Evolutionary conservation across 805 yeast genomes (phyloP), one percentile per base, ranked within the genome.

Genomic region (Cyberlindnera sargentensis): DNA sequence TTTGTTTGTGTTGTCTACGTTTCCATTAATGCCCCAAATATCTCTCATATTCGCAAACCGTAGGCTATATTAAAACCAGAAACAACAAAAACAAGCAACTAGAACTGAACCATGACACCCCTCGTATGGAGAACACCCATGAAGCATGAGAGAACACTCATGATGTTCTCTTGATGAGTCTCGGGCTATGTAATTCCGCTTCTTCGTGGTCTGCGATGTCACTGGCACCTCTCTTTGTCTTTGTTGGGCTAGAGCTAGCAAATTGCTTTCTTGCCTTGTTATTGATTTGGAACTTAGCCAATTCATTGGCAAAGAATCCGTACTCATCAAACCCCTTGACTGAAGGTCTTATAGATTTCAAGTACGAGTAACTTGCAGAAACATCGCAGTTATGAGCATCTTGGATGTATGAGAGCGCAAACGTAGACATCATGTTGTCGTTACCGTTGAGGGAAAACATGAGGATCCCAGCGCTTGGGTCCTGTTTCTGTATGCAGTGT

Each of bases 401-500:
- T 32, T 51, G 50, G 30, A 58, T 48, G 31, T 45, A 53, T 4
- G 59, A 45, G 31, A 57, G 31, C 0, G 53, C 55, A 37, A 58
- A 57, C 6, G 55, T 46, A 3, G 52, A 36, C 2, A 57, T 27
- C 37, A 57, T 27, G 41, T 58, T 58, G 33, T 58, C 62, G 39
- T 58, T 58, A 32, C 62, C 62, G 40, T 58, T 58, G 26, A 58
- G 34, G 1, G 61, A 57, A 34, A 58, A 58, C 26, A 58, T 25
- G 15, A 58, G 31, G 9, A 58, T 47, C 9, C 61, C 61, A 11
- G 54, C 55, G 4, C 51, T 45, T 34, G 60, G 57, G 34, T 56
- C 59, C 26, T 47, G 49, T 28, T 40, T 37, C 36, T 54, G 53
- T 3, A 55, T 56, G 25, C 39, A 37, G 26, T 49, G 53, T 6